These are phyloP conservation scores for Leccinum imitatum DNA, from an alignment of 768 basidiomycete genomes.

Conservation along the genomic window DNA sequence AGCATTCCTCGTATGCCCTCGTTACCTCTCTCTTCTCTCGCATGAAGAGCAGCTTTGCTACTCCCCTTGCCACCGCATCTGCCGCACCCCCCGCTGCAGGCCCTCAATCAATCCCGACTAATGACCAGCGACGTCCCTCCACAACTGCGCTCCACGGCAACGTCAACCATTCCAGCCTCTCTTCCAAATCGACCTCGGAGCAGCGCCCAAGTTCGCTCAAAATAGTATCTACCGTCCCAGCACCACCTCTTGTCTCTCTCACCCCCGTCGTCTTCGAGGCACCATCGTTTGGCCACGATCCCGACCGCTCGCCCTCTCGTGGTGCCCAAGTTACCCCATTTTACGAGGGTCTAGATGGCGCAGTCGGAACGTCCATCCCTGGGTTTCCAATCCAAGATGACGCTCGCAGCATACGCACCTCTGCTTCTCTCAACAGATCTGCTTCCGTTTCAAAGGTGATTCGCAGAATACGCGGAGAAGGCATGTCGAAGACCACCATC, in stretches of 20 bases:
- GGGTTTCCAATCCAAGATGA: constrained; percentile 94
- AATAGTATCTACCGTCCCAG: constrained; percentile 52
- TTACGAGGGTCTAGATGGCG: constrained; percentile 54
- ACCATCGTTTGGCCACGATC: constrained; percentile 65
- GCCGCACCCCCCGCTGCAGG: constrained; percentile 37
- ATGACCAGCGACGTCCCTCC: constrained; percentile 64
- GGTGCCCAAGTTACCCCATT: constrained; percentile 49
- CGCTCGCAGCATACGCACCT: constrained; percentile 80
- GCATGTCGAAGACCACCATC: constrained; percentile 35
- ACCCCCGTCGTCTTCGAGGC: constrained; percentile 83
- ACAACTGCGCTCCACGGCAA: constrained; percentile 42
- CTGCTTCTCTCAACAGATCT: constrained; percentile 66
- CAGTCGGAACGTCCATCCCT: constrained; percentile 77
- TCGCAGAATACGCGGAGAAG: constrained; percentile 86
- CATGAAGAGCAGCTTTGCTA: constrained; percentile 76
- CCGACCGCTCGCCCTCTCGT: constrained; percentile 59
- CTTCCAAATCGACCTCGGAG: constrained; percentile 44
- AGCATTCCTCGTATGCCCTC: constrained; percentile 82
- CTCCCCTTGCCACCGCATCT: constrained; percentile 56
- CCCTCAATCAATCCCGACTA: constrained; percentile 30
- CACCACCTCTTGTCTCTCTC: constrained; percentile 81
- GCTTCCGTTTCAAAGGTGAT: constrained; percentile 92
- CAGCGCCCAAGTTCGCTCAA: constrained; percentile 63
- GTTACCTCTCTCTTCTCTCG: constrained; percentile 79
- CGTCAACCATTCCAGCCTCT: constrained; percentile 44